Conservation (phyloP, 441 rosid genomes). For the Bocquillonia castaneifolia region DNA sequence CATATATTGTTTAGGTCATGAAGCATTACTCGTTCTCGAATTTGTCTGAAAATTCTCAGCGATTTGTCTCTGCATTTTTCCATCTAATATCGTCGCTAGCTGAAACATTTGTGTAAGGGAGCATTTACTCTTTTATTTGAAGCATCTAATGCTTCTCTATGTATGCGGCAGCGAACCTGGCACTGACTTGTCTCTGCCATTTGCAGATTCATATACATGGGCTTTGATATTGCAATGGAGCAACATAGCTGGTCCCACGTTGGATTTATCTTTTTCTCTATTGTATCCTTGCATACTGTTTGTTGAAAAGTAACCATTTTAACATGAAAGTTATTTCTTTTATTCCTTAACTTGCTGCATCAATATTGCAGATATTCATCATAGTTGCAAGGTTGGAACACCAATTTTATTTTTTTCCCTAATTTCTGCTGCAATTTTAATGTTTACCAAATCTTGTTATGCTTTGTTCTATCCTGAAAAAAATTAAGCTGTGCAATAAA, state of each 20-base stretch:
- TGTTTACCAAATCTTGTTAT: conserved; percentile 1
- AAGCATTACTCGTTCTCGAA: conserved; percentile 92
- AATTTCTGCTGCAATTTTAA: not conserved
- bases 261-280: conserved; percentile 91
- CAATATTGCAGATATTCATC: conserved; percentile 62
- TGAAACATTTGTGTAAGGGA: conserved; percentile 84
- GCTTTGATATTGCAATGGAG: conserved; percentile 98
- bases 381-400: conserved; percentile 65
- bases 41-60: conserved; percentile 88
- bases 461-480: conserved; percentile 16
- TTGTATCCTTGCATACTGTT: conserved; percentile 71
- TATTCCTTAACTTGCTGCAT: conserved; percentile 44
- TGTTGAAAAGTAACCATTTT: not conserved
- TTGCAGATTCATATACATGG: conserved; percentile 97
- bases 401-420: not conserved
- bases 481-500: conserved; percentile 25
- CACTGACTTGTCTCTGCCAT: conserved; percentile 22
- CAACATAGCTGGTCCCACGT: conserved; percentile 98
- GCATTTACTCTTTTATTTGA: conserved; percentile 17
- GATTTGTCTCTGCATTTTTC: conserved; percentile 87
- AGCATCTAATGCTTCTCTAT: conserved; percentile 18
- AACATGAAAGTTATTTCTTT: conserved; percentile 18
- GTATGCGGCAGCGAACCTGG: conserved; percentile 13
- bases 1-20: conserved; percentile 65
- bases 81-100: conserved; percentile 96